These are phyloP conservation scores for Chrysanthemum makinoi DNA, from an alignment of 129 eudicot species.

Conservation along the genomic window DNA sequence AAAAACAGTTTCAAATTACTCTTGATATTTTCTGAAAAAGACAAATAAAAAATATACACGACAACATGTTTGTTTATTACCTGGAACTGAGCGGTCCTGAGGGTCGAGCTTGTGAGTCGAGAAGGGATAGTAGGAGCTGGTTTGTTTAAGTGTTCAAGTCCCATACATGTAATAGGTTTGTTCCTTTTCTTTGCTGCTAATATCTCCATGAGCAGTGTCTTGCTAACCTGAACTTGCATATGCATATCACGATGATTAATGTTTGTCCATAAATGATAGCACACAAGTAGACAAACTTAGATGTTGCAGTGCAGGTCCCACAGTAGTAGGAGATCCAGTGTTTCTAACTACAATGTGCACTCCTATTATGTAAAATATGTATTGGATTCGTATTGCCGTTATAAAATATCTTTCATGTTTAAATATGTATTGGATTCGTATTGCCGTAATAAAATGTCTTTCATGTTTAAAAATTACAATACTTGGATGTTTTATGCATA, in stretches of 20 bases:
- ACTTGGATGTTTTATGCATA: no score
- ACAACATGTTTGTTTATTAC: neutral
- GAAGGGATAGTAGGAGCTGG: constrained; percentile 66
- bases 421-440: no score
- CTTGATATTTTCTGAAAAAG: neutral
- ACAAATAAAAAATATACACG: neutral
- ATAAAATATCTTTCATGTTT: no score
- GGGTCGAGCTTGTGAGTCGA: constrained; percentile 52
- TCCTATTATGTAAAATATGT: neutral
- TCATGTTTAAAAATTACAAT: no score
- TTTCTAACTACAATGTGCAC: neutral
- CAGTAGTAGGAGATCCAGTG: neutral
- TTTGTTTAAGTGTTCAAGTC: constrained; percentile 81
- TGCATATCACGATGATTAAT: neutral
- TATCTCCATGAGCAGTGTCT: constrained; percentile 65
- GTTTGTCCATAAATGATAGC: neutral
- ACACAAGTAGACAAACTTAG: neutral
- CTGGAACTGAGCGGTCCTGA: constrained; percentile 43
- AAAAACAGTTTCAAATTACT: constrained; percentile 17
- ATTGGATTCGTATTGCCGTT: no score
- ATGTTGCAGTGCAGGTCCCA: neutral
- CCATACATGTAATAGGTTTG: constrained; percentile 63
- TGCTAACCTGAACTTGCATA: constrained; percentile 56
- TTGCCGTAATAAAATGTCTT: no score
- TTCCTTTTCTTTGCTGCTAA: constrained; percentile 56